A percentile compares a stretch with the other conserved stretches of the same genome.
These are phyloP conservation scores for Xylariaceae sp. DNA, from an alignment of 2,329 filamentous ascomycete species.

Conservation along the genomic window DNA sequence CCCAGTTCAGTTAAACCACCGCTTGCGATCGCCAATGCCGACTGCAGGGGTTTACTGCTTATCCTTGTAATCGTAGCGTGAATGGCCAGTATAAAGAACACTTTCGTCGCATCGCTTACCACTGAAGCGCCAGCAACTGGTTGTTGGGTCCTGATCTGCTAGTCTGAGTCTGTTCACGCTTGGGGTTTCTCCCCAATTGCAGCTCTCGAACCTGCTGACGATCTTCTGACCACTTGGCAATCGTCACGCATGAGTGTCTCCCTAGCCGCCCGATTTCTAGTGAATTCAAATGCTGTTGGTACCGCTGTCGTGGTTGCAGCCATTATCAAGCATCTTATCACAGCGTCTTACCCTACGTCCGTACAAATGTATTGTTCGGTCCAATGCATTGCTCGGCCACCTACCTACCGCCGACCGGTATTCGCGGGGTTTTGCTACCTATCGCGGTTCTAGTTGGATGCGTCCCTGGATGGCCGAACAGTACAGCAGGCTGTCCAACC, in stretches of 20 bases:
- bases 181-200: background rate
- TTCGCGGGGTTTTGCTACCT: no score
- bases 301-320: background rate
- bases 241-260: background rate
- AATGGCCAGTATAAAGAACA: constrained; percentile 19
- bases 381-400: no score
- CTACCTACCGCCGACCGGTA: no score
- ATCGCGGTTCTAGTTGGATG: no score
- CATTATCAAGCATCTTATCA: background rate
- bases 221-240: constrained; percentile 4
- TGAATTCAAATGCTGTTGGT: background rate
- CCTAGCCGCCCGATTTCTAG: background rate
- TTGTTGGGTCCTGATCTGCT: background rate
- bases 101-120: constrained; percentile 10
- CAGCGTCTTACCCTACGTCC: no score
- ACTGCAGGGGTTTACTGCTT: constrained; percentile 7
- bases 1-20: constrained; percentile 1
- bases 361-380: no score
- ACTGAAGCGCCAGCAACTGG: constrained; percentile 4
- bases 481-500: no score
- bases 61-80: constrained; percentile 22
- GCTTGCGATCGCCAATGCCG: constrained; percentile 8
- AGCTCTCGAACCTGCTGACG: background rate
- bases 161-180: no score
- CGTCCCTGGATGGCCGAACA: no score